Conservation (phyloP, 2,329 filamentous ascomycete species). For the Microcera coccophila region DNA sequence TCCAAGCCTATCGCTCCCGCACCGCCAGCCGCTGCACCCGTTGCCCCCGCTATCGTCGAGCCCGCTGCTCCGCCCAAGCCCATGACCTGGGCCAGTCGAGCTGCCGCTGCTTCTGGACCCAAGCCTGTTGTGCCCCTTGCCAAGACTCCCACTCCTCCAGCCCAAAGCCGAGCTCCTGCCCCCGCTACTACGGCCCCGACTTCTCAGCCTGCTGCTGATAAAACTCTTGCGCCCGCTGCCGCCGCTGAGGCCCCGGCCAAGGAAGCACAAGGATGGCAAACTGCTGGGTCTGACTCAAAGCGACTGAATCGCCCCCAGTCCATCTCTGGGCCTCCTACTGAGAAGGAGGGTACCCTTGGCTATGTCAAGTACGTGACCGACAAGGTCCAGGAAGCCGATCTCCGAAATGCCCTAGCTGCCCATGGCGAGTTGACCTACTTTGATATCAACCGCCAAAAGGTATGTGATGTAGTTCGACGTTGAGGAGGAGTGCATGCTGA, state of each 20-base stretch:
- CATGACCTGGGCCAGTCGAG: constrained; percentile 71
- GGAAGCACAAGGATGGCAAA: constrained; percentile 71
- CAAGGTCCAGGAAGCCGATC: constrained; percentile 70
- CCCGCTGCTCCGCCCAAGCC: constrained; percentile 52
- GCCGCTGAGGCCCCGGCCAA: constrained; percentile 43
- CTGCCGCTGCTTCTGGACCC: constrained; percentile 55
- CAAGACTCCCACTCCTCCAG: constrained; percentile 55
- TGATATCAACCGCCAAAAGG: constrained; percentile 80
- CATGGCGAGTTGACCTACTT: constrained; percentile 71
- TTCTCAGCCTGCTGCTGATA: constrained; percentile 36
- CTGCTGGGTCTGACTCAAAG: constrained; percentile 78
- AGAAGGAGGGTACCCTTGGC: constrained; percentile 74
- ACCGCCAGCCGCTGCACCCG: constrained; percentile 45
- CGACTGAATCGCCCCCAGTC: constrained; percentile 73
- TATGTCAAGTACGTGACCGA: constrained; percentile 97
- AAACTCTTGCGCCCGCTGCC: constrained; percentile 38
- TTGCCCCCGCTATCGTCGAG: constrained; percentile 47
- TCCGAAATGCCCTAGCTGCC: constrained; percentile 66
- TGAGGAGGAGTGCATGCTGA: constrained; percentile 7
- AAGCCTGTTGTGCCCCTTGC: constrained; percentile 51
- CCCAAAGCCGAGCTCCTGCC: constrained; percentile 47
- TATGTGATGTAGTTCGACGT: constrained; percentile 37
- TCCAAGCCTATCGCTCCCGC: constrained; percentile 21
- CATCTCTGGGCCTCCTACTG: constrained; percentile 53
- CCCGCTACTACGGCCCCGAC: constrained; percentile 37